Evolutionary conservation across 805 yeast species (phyloP).

Genomic region (Limtongia smithiae): DNA sequence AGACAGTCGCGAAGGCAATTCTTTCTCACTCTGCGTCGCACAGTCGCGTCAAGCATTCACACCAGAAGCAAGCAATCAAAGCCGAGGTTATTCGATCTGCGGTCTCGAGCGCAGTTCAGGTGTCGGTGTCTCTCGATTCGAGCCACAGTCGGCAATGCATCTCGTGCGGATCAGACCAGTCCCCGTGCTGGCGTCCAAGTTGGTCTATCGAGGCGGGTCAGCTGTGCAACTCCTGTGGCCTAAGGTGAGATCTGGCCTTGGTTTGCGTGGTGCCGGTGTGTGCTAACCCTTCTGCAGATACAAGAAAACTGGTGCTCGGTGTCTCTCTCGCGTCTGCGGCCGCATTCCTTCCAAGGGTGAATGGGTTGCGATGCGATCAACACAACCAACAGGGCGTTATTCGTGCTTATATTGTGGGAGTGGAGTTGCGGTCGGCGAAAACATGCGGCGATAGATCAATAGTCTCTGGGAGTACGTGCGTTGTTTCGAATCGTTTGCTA

Average conservation of each 20-base stretch:
- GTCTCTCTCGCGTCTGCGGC: slow-evolving; percentile 69
- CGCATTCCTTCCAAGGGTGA: slow-evolving; percentile 96
- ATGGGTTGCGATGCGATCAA: slow-evolving; percentile 65
- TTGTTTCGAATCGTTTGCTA: not conserved
- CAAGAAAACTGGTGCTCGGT: slow-evolving; percentile 90
- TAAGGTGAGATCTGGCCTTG: slow-evolving; percentile 37
- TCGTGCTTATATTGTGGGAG: slow-evolving; percentile 58
- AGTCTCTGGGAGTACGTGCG: not conserved
- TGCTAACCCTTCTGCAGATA: slow-evolving; percentile 45
- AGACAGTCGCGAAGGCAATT: too few relatives aligned
- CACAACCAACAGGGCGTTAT: slow-evolving; percentile 35
- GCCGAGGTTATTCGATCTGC: not conserved
- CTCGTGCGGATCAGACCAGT: slow-evolving; percentile 83
- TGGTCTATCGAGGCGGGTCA: slow-evolving; percentile 93
- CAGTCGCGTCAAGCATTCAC: too few relatives aligned
- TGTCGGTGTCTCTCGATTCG: slow-evolving; percentile 7
- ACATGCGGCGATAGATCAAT: slow-evolving; percentile 17
- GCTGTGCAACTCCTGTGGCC: slow-evolving; percentile 92
- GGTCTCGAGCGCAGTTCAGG: slow-evolving; percentile 21
- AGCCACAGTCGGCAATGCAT: slow-evolving; percentile 57
- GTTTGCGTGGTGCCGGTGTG: not conserved
- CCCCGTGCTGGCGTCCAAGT: slow-evolving; percentile 98
- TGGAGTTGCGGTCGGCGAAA: slow-evolving; percentile 40
- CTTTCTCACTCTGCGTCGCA: too few relatives aligned
- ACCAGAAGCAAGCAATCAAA: too few relatives aligned